Conservation (phyloP, 148 eudicot genomes). For the Fagopyrum esculentum region DNA sequence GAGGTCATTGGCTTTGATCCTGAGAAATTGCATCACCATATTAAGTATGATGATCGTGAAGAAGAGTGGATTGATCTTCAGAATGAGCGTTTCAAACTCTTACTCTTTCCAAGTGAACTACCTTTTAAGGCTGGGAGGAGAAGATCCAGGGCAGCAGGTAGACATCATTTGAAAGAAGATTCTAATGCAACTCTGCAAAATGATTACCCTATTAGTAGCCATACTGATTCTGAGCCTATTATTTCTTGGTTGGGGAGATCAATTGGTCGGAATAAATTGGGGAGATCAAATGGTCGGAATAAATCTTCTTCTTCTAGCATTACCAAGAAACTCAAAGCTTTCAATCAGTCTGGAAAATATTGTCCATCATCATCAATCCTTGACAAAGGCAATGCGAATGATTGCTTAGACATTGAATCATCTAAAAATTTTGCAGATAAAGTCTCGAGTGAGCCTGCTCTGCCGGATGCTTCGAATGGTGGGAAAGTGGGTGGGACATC, state of each 20-base stretch:
- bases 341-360: slow-evolving; percentile 19
- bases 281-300: slow-evolving; percentile 42
- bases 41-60: slow-evolving; percentile 86
- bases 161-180: slow-evolving; percentile 18
- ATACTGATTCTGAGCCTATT: slow-evolving; percentile 76
- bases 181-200: slow-evolving; percentile 17
- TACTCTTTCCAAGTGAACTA: slow-evolving; percentile 75
- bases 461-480: slow-evolving; percentile 22
- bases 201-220: slow-evolving; percentile 25
- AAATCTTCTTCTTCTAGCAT: slow-evolving; percentile 39
- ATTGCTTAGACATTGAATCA: slow-evolving; percentile 16
- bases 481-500: slow-evolving; percentile 17
- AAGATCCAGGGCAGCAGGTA: slow-evolving; percentile 19
- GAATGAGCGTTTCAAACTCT: slow-evolving; percentile 25
- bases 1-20: slow-evolving; percentile 63
- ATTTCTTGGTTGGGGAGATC: slow-evolving; percentile 79
- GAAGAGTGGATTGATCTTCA: slow-evolving; percentile 35
- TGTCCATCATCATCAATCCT: slow-evolving; percentile 28
- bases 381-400: slow-evolving; percentile 22
- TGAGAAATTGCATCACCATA: slow-evolving; percentile 61
- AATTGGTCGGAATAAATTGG: slow-evolving; percentile 28
- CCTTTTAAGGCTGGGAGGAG: slow-evolving; percentile 36
- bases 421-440: slow-evolving; percentile 26
- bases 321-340: slow-evolving; percentile 42
- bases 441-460: slow-evolving; percentile 20